These are phyloP conservation scores for Metschnikowia amazonensis DNA, from an alignment of 805 yeast genomes.

Conservation along the genomic window DNA sequence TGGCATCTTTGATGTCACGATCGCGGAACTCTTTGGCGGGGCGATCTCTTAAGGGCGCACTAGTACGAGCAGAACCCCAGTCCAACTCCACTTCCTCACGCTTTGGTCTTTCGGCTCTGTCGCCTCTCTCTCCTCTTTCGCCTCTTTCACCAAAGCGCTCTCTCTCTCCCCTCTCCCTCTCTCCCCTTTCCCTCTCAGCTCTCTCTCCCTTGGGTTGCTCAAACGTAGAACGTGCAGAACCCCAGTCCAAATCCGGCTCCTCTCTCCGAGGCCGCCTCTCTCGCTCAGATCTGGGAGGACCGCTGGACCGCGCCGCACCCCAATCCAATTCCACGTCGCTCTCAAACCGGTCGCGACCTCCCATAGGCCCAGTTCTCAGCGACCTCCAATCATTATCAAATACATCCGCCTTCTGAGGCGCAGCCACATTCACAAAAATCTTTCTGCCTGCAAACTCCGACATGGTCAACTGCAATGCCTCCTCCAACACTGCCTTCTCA, in stretches of 20 bases:
- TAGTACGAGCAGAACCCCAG: slow-evolving; percentile 39
- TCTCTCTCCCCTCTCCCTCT: not conserved
- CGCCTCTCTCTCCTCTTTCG: not conserved
- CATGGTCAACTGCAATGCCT: slow-evolving; percentile 45
- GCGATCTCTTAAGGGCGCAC: slow-evolving; percentile 27
- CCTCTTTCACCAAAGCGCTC: slow-evolving; percentile 6
- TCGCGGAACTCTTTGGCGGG: slow-evolving; percentile 1
- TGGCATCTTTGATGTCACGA: slow-evolving; percentile 2
- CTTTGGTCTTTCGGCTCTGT: slow-evolving; percentile 22
- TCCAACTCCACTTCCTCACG: slow-evolving; percentile 41
- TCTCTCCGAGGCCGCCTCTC: slow-evolving; percentile 29
- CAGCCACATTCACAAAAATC: slow-evolving; percentile 55
- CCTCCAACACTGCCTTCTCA: slow-evolving; percentile 46
- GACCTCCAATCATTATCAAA: slow-evolving; percentile 46
- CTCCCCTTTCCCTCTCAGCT: not conserved
- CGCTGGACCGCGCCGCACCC: slow-evolving; percentile 45
- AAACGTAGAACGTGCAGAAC: slow-evolving; percentile 29
- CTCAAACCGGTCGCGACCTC: slow-evolving; percentile 23
- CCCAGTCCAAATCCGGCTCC: slow-evolving; percentile 44
- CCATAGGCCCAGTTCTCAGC: slow-evolving; percentile 27
- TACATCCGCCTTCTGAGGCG: slow-evolving; percentile 47
- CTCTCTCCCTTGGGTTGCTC: slow-evolving; percentile 7
- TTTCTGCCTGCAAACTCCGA: slow-evolving; percentile 47
- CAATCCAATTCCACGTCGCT: slow-evolving; percentile 62
- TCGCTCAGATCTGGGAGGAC: slow-evolving; percentile 21